Percentiles rank a stretch among this genome's conserved stretches.
phyloP scores from a whole-genome alignment of 768 basidiomycete genomes.

The Auricularia auricula-judae region DNA sequence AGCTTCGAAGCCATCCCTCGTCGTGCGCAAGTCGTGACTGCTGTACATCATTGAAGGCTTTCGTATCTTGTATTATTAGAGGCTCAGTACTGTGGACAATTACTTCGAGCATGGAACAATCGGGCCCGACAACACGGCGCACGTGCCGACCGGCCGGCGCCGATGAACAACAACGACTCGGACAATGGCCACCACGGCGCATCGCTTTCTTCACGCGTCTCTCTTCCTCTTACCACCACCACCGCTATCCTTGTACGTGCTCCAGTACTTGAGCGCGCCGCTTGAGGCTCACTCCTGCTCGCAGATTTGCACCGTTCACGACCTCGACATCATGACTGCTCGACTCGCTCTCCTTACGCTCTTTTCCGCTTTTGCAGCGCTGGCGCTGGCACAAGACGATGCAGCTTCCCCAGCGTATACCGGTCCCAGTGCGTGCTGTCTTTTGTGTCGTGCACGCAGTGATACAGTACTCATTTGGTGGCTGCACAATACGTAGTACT shows the following conservation, averaged over 20 bases:
- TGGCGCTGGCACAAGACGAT: background rate
- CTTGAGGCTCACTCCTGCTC: too few species aligned
- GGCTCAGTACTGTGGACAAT: background rate
- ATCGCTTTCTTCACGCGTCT: too few species aligned
- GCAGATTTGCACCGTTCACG: background rate
- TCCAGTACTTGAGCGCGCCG: too few species aligned
- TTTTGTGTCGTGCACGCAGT: background rate
- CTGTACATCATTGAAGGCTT: too few species aligned
- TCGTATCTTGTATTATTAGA: background rate
- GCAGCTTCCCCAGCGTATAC: background rate
- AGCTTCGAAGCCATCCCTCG: slow-evolving; percentile 1
- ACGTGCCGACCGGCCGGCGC: too few species aligned
- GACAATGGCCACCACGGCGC: too few species aligned
- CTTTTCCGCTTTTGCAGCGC: background rate
- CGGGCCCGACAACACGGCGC: too few species aligned
- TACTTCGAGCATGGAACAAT: too few species aligned
- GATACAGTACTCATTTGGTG: too few species aligned
- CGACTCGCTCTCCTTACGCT: background rate
- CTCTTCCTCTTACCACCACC: too few species aligned
- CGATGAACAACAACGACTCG: too few species aligned
- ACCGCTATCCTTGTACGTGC: too few species aligned
- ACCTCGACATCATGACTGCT: background rate
- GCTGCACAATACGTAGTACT: background rate
- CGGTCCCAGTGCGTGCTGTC: background rate
- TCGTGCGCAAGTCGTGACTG: slow-evolving; percentile 2